Percentiles rank a stretch among this genome's conserved stretches.
Conservation (phyloP, 2,329 filamentous ascomycete species). For the Hymenoscyphus albidus region DNA sequence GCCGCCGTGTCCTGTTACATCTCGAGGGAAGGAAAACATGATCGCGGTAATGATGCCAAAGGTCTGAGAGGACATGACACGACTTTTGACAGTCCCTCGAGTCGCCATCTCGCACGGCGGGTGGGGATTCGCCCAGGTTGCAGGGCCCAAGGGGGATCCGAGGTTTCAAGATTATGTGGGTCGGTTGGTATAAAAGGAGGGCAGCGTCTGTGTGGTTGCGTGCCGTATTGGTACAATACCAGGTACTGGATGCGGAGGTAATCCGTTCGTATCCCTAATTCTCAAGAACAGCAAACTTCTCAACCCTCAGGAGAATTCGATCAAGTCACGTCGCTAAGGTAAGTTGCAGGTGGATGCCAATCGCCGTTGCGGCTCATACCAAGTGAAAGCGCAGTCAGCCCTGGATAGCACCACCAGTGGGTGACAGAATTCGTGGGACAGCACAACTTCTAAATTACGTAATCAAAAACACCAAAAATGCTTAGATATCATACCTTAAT, state of each 20-base stretch:
- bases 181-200: not conserved
- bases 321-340: not conserved
- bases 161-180: not conserved
- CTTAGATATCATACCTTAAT: too few relatives aligned
- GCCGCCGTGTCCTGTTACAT: slow-evolving; percentile 36
- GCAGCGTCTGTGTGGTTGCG: not conserved
- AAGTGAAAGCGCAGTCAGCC: too few relatives aligned
- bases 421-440: too few relatives aligned
- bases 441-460: too few relatives aligned
- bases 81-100: slow-evolving; percentile 11
- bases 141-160: not conserved
- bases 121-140: not conserved
- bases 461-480: too few relatives aligned
- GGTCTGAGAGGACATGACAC: slow-evolving; percentile 13
- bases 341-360: not conserved
- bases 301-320: slow-evolving; percentile 8
- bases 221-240: not conserved
- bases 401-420: too few relatives aligned
- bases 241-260: too few relatives aligned
- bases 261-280: too few relatives aligned
- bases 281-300: slow-evolving; percentile 17
- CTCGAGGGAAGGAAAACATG: slow-evolving; percentile 20
- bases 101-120: slow-evolving; percentile 14
- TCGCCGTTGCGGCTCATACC: not conserved
- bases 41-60: slow-evolving; percentile 4